Percentiles rank a stretch among this genome's conserved stretches.
Evolutionary conservation across 2,329 filamentous ascomycete genomes (phyloP).

Genomic region (Dactylellina leptospora): DNA sequence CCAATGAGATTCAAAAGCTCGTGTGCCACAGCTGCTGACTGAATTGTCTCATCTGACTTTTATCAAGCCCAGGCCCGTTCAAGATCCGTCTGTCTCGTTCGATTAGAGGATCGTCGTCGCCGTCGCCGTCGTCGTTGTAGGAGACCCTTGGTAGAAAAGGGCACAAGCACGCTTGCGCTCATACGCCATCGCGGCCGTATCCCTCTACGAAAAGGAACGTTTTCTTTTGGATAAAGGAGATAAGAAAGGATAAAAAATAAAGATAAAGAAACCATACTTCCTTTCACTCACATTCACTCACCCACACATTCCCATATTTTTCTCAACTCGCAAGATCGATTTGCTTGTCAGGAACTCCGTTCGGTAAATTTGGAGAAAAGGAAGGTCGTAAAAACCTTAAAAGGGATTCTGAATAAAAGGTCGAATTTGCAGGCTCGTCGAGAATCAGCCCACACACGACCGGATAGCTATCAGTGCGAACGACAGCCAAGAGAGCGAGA

Average conservation of each 20-base stretch:
- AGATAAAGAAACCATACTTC: conserved; percentile 13
- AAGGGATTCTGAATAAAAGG: conserved; percentile 43
- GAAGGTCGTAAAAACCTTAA: conserved; percentile 54
- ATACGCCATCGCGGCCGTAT: conserved; percentile 16
- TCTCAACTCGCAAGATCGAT: conserved; percentile 15
- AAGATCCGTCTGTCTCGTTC: conserved; percentile 40
- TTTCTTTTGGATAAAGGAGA: conserved; percentile 21
- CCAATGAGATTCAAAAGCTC: conserved; percentile 48
- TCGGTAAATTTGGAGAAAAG: conserved; percentile 53
- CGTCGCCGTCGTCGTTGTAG: too few species aligned
- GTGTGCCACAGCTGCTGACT: conserved; percentile 51
- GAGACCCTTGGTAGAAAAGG: conserved; percentile 42
- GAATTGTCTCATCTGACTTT: conserved; percentile 45
- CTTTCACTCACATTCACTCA: conserved; percentile 19
- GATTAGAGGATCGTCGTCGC: conserved; percentile 39
- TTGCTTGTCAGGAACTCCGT: conserved; percentile 43
- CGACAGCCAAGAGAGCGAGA: not conserved
- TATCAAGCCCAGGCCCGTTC: conserved; percentile 41
- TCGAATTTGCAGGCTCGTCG: conserved; percentile 49
- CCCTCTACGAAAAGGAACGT: conserved; percentile 32
- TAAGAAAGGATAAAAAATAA: conserved; percentile 29
- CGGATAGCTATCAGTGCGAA: conserved; percentile 18
- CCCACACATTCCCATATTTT: conserved; percentile 3
- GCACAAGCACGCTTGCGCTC: conserved; percentile 25
- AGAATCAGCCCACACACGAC: conserved; percentile 36